Evolutionary conservation across 2,329 filamentous ascomycete species (phyloP).

Genomic region (Fusarium robinianum): DNA sequence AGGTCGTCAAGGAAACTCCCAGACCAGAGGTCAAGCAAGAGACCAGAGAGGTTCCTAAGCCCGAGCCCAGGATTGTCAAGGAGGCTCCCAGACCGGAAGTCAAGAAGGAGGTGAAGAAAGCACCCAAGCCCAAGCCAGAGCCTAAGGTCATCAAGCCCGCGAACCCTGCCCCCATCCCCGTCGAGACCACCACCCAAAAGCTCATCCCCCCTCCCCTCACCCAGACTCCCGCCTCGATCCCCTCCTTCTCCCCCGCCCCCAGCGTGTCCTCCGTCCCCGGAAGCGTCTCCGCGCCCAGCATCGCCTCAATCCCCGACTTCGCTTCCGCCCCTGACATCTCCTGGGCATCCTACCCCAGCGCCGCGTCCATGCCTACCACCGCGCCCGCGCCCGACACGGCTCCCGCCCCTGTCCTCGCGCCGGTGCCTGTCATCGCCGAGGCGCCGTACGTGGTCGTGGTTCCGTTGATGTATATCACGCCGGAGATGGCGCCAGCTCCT

Average conservation of each 20-base stretch:
- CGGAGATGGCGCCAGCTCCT: conserved; percentile 18
- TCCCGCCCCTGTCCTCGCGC: conserved; percentile 12
- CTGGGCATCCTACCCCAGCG: no score
- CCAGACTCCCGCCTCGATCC: no score
- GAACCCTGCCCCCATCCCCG: not conserved
- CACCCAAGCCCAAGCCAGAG: not conserved
- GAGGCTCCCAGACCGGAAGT: not conserved
- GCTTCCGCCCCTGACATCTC: not conserved
- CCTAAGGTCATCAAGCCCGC: not conserved
- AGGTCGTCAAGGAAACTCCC: not conserved
- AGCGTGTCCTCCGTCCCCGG: conserved; percentile 1
- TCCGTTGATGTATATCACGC: conserved; percentile 9
- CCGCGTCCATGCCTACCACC: conserved; percentile 2
- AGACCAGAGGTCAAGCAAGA: not conserved
- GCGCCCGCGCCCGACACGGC: conserved; percentile 15
- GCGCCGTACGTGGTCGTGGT: conserved; percentile 18
- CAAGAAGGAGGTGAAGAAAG: not conserved
- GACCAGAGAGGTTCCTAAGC: not conserved
- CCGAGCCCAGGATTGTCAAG: not conserved
- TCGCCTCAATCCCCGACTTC: not conserved
- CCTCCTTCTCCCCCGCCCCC: not conserved
- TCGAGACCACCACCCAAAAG: not conserved
- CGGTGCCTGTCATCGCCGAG: conserved; percentile 12
- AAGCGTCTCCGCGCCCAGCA: not conserved
- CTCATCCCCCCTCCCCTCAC: no score